These are phyloP conservation scores for Podosphaera xanthii DNA, from an alignment of 2,329 filamentous ascomycete genomes.

Conservation along the genomic window DNA sequence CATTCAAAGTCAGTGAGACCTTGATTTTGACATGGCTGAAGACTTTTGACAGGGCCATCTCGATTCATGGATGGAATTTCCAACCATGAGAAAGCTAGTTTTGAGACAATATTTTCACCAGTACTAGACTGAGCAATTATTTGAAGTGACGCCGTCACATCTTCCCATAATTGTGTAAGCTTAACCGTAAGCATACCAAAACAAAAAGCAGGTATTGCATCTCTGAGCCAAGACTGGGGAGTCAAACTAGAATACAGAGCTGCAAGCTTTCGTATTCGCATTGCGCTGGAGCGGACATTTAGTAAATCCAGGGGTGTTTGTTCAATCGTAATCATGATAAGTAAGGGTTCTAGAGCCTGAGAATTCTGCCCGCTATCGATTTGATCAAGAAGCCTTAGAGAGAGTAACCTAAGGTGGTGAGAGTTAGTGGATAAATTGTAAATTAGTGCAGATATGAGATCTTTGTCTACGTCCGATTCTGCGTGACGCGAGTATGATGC, in stretches of 20 bases:
- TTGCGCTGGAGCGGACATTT: slow-evolving; percentile 53
- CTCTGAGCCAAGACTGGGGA: slow-evolving; percentile 39
- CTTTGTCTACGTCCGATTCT: slow-evolving; percentile 28
- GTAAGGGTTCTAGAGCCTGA: slow-evolving; percentile 27
- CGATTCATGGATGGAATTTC: slow-evolving; percentile 29
- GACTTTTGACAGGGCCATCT: slow-evolving; percentile 19
- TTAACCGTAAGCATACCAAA: slow-evolving; percentile 79
- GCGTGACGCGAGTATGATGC: slow-evolving; percentile 1
- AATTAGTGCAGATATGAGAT: slow-evolving; percentile 40
- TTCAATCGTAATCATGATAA: slow-evolving; percentile 56
- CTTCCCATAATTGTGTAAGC: slow-evolving; percentile 70
- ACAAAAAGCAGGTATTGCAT: slow-evolving; percentile 57
- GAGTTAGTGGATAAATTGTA: slow-evolving; percentile 54
- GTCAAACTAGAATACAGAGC: slow-evolving; percentile 32
- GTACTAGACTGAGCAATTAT: slow-evolving; percentile 45
- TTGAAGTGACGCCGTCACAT: slow-evolving; percentile 53
- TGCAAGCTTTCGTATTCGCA: slow-evolving; percentile 57
- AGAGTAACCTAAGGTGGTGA: slow-evolving; percentile 48
- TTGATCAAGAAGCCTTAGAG: slow-evolving; percentile 46
- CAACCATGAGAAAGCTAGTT: slow-evolving; percentile 61
- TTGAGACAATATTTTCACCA: slow-evolving; percentile 51
- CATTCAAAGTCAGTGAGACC: slow-evolving; percentile 63
- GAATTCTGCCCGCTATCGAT: slow-evolving; percentile 28
- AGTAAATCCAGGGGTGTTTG: slow-evolving; percentile 56
- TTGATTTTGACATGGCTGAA: slow-evolving; percentile 16